Percentiles rank a stretch among this genome's conserved stretches.
phyloP scores from a whole-genome alignment of 257 asterid genomes.

The Dorcoceras hygrometricum region DNA sequence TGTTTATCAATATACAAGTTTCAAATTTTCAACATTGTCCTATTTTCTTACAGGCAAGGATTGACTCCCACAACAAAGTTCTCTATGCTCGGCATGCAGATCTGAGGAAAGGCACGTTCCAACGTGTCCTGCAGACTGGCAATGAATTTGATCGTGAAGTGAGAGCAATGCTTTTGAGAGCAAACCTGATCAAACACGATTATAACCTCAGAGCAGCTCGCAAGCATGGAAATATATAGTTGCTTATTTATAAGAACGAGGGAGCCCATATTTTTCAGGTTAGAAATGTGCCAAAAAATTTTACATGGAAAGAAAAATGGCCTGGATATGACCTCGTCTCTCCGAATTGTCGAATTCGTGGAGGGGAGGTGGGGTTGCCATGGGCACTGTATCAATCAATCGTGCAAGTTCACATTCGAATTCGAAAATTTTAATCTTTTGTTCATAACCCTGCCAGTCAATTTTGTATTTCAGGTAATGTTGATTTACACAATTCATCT shows the following conservation, averaged over 20 bases:
- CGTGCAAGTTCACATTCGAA: not conserved
- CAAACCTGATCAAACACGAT: conserved; percentile 83
- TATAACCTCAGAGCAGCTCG: conserved; percentile 44
- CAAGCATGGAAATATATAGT: conserved; percentile 41
- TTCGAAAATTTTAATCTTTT: no score
- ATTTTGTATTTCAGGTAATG: not conserved
- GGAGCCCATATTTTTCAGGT: not conserved
- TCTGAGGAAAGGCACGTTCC: conserved; percentile 94
- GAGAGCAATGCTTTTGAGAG: conserved; percentile 82
- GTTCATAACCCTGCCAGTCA: not conserved
- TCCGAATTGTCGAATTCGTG: not conserved
- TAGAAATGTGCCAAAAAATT: not conserved
- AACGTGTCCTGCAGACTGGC: conserved; percentile 79
- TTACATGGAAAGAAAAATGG: not conserved
- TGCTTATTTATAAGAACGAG: not conserved
- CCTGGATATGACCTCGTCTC: not conserved
- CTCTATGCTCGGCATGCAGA: conserved; percentile 96
- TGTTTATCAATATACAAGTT: not conserved
- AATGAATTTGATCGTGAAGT: conserved; percentile 74
- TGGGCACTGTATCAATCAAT: not conserved
- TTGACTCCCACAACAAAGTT: conserved; percentile 91
- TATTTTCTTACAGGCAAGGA: conserved; percentile 69
- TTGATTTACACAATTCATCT: not conserved
- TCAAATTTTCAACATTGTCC: not conserved
- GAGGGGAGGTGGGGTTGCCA: not conserved